phyloP scores from a whole-genome alignment of 2,329 filamentous ascomycete species.

The Knufia fluminis region DNA sequence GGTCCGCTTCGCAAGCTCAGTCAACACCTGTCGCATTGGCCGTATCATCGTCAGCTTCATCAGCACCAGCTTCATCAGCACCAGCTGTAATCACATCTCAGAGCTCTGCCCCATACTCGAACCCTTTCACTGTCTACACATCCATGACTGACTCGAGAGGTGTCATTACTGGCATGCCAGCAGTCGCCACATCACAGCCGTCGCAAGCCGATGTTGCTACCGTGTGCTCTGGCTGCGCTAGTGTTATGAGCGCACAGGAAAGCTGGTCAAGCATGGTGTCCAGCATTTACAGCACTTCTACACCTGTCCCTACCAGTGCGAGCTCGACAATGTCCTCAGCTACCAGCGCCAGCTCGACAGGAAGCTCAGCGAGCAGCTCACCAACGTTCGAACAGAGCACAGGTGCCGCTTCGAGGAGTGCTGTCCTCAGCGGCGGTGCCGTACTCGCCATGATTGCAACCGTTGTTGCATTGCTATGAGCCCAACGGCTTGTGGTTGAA shows the following conservation, averaged over 20 bases:
- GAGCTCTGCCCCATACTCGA: slow-evolving; percentile 27
- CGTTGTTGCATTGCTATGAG: slow-evolving; percentile 17
- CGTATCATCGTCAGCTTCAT: slow-evolving; percentile 4
- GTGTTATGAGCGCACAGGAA: slow-evolving; percentile 26
- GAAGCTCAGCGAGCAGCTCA: neutral
- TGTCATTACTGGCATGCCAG: slow-evolving; percentile 42
- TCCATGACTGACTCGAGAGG: slow-evolving; percentile 41
- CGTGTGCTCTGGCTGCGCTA: slow-evolving; percentile 30
- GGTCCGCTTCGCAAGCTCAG: neutral
- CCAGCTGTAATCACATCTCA: neutral
- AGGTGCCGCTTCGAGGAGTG: slow-evolving; percentile 29
- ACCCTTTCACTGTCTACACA: slow-evolving; percentile 37
- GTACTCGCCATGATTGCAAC: slow-evolving; percentile 32
- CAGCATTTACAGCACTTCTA: slow-evolving; percentile 24
- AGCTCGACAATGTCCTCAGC: slow-evolving; percentile 7
- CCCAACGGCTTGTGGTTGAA: neutral
- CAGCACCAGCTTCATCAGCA: too few relatives aligned
- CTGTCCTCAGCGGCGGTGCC: slow-evolving; percentile 33
- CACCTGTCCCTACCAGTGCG: slow-evolving; percentile 22
- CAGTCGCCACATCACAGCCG: slow-evolving; percentile 28
- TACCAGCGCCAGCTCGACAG: slow-evolving; percentile 16
- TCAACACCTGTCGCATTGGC: slow-evolving; percentile 10
- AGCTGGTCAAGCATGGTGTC: slow-evolving; percentile 23
- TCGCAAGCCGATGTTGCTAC: slow-evolving; percentile 26
- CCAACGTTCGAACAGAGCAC: slow-evolving; percentile 28